Evolutionary conservation across 2,329 filamentous ascomycete species (phyloP), one percentile per base, ranked within the genome.

Genomic region (Zymoseptoria tritici): DNA sequence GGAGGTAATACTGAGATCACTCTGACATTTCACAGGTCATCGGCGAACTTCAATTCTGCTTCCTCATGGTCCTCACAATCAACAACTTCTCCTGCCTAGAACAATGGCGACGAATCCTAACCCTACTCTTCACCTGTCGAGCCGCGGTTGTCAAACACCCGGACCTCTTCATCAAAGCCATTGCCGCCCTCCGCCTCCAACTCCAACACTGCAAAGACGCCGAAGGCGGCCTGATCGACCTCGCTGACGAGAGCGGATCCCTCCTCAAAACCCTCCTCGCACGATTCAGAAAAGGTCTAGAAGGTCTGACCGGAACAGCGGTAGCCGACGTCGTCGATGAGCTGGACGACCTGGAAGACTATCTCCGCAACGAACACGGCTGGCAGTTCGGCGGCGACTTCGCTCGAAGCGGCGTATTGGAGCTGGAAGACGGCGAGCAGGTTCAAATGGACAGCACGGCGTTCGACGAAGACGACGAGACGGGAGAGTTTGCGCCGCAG

Each of bases 81-180:
- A 85, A 85, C 75, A 87, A 87, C 68, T 85, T 82, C 68, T 85
- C 83, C 2, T 86, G 84, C 66, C 73, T 86, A 3, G 83, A 86
- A 69, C 84, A 87, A 68, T 87, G 85, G 85, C 85, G 84, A 67
- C 74, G 85, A 46, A 64, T 87, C 9, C 72, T 87, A 9, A 73
- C 74, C 1, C 71, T 87, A 22, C 73, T 85, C 7, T 74, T 87
- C 55, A 86, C 83, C 0, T 85, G 81, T 66, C 77, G 75, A 19
- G 70, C 69, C 49, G 83, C 83, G 2, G 76, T 85, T 16, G 59
- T 65, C 9, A 75, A 79, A 21, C 73, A 78, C 2, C 73, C 80
- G 29, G 68, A 68, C 2, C 78, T 85, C 57, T 85, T 85, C 69
- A 71, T 78, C n/a, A 74, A 79, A 9, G 73, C 81, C 5, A 66